Evolutionary conservation across 805 yeast species (phyloP), one percentile per base, ranked within the genome.

Genomic region (Lipomyces orientalis): DNA sequence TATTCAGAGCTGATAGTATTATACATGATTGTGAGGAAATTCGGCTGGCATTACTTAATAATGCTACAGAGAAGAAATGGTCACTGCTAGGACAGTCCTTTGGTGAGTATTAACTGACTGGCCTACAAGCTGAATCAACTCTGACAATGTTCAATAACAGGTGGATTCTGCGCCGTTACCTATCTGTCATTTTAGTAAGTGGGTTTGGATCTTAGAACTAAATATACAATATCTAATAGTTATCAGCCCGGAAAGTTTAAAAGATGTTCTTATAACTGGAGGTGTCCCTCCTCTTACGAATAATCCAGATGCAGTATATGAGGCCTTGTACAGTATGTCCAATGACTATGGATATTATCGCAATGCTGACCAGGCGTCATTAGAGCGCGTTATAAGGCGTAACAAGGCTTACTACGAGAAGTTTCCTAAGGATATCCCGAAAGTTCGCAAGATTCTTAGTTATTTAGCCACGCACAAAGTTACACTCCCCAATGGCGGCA

Each of bases 281-380:
- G 90, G 89, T 5, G 79, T 86, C 14, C 89, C 90, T 1, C 89
- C 89, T 0, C 74, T 86, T 19, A 79, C 78, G 5, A 73, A 71
- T 39, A 71, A 79, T 0, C 81, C 85, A 4, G 85, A 83, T 60
- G 82, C 83, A 51, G 88, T 86, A 8, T 85, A 86, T 70, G 63
- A 66, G 10, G 84, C 83, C 1, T 84, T 88, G 2, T 85, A 82
- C 67, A 70, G 77, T 64, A 59, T 16, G 68, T 54, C 16, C 7
- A 52, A 2, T 8, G 34, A 4, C n/a, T 12, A 39, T 16, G 49
- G 34, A 25, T 9, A 12, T 25, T 25, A 31, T 6, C 10, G 31
- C 54, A 16, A 39, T 9, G 52, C 22, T 46, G 22, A 33, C 31
- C 4, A 22, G 16, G 19, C 6, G 4, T 22, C 34, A n/a, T n/a